Evolutionary conservation across 306 rosid genomes (phyloP).

Genomic region (Vigna mungo): DNA sequence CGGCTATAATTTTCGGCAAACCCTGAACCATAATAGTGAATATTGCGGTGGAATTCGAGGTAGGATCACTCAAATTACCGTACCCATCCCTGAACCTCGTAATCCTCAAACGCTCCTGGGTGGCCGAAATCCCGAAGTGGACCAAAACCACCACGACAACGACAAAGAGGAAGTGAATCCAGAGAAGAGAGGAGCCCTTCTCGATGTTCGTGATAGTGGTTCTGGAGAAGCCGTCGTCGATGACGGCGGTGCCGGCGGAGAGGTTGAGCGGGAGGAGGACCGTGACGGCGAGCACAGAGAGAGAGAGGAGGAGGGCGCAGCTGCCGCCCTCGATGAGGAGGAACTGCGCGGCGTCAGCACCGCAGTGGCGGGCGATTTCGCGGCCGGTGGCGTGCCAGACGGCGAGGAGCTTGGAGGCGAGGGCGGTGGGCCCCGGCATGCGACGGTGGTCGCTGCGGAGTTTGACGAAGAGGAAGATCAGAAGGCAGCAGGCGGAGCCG

Average conservation of each 20-base stretch:
- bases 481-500: conserved; percentile 76
- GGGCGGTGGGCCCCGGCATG: conserved; percentile 88
- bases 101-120: conserved; percentile 67
- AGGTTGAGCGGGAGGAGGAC: conserved; percentile 80
- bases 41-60: conserved; percentile 75
- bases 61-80: conserved; percentile 80
- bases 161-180: conserved; percentile 86
- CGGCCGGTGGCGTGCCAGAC: conserved; percentile 92
- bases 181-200: conserved; percentile 82
- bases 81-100: conserved; percentile 90
- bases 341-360: conserved; percentile 95
- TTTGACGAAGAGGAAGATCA: conserved; percentile 84
- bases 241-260: conserved; percentile 66
- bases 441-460: conserved; percentile 96
- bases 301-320: conserved; percentile 67
- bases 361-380: conserved; percentile 88
- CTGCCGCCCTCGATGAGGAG: conserved; percentile 94
- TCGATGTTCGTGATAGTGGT: conserved; percentile 83
- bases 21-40: conserved; percentile 97
- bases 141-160: conserved; percentile 68
- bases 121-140: conserved; percentile 78
- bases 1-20: conserved; percentile 75
- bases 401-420: conserved; percentile 80
- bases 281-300: conserved; percentile 59
- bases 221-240: conserved; percentile 79